Base-by-base conservation (phyloP, 139 green algal genomes). In the Zygnema circumcarinatum region DNA sequence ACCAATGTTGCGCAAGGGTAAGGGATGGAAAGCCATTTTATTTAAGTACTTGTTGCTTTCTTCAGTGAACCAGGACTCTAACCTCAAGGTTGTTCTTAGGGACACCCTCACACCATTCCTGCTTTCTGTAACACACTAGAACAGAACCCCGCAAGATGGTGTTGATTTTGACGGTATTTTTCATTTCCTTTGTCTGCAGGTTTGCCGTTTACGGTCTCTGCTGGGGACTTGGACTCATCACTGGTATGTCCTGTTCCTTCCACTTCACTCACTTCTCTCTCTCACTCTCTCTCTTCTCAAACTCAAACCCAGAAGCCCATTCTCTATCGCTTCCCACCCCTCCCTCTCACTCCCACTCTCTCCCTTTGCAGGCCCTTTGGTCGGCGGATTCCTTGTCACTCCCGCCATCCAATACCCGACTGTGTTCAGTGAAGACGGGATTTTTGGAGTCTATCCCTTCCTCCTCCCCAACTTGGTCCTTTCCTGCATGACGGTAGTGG, bases 141-240 rank as follows among this genome's bases (percentile, higher is more conserved):
- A n/a, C n/a, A n/a, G n/a, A n/a, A n/a, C 7, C 47, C 7, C 47
- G 7, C 47, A 62, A 25, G 16, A 62, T 62, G 47, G 47, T 16
- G 16, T 62, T 62, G 7, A 62, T 62, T 62, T 62, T 16, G 47
- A 25, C 47, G 47, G 7, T 16, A 25, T 62, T 25, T 62, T 16
- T 62, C 16, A 25, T 62, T 62, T 62, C 16, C 16, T 62, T 62
- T 78, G 7, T 41, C 16, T 39, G 35, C 69, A 78, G 69, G 16
- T 78, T 78, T 78, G 69, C 69, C 16, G 35, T 78, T 3, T 52
- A 52, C 11, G 36, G 69, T 41, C 69, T 78, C 11, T 52, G 36
- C 69, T 78, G 69, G 69, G 69, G 69, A 78, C 69, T 78, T 41
- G 69, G 69, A 39, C 69, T 78, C 69, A 39, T 78, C 69, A 78